Evolutionary conservation across 2,329 filamentous ascomycete genomes (phyloP).

Genomic region (Fusarium illudens): DNA sequence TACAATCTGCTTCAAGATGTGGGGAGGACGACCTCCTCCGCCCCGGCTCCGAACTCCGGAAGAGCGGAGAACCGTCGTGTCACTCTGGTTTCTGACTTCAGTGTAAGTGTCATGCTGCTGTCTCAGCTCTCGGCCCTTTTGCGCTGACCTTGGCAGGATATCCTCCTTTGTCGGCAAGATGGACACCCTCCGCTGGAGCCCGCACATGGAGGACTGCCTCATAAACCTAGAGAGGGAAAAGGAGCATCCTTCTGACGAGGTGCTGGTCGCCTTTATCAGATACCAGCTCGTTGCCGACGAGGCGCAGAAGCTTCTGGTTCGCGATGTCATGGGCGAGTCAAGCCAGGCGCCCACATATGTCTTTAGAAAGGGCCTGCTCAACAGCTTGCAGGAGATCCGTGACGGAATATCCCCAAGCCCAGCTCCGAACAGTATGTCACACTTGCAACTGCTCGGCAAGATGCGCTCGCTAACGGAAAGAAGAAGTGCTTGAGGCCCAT

Average conservation of each 20-base stretch:
- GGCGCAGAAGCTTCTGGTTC: slow-evolving; percentile 44
- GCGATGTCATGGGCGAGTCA: slow-evolving; percentile 42
- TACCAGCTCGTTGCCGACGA: slow-evolving; percentile 54
- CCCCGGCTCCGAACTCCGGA: slow-evolving; percentile 55
- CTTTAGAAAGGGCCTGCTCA: slow-evolving; percentile 45
- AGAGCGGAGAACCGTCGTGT: slow-evolving; percentile 58
- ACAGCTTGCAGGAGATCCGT: slow-evolving; percentile 41
- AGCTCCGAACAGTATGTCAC: slow-evolving; percentile 42
- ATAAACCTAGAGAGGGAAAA: slow-evolving; percentile 54
- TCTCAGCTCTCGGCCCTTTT: background rate
- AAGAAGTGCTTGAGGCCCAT: slow-evolving; percentile 46
- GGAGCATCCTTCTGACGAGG: slow-evolving; percentile 59
- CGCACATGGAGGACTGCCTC: slow-evolving; percentile 67
- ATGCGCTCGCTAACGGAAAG: slow-evolving; percentile 19
- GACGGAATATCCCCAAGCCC: slow-evolving; percentile 36
- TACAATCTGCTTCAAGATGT: slow-evolving; percentile 49
- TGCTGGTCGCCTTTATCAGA: slow-evolving; percentile 51
- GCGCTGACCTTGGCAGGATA: slow-evolving; percentile 41
- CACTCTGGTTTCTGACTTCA: slow-evolving; percentile 54
- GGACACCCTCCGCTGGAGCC: slow-evolving; percentile 64
- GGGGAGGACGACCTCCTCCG: slow-evolving; percentile 41
- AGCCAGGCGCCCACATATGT: slow-evolving; percentile 45
- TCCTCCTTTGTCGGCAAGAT: slow-evolving; percentile 55
- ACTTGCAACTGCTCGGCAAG: no score
- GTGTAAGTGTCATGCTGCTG: slow-evolving; percentile 40